Evolutionary conservation across 257 asterid genomes (phyloP), one percentile per base, ranked within the genome.

Genomic region (Lavandula angustifolia): DNA sequence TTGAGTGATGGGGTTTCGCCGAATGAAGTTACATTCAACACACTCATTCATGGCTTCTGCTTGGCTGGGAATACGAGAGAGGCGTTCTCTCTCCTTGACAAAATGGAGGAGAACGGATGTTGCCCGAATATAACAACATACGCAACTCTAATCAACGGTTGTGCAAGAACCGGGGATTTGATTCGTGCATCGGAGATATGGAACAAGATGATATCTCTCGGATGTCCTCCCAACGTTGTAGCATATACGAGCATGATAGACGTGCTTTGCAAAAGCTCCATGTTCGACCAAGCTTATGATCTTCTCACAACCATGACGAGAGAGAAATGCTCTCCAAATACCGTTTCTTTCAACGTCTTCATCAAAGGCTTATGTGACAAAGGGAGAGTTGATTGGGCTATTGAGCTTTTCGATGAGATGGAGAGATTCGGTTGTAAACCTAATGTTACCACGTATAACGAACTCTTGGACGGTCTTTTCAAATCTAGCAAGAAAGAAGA

Each of bases 171-270:
- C 2, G 82, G 89, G 43, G 81, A 92, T 74, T 67, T 82, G 56
- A 14, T 16, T 47, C 81, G 88, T 53, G 96, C 98, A 33, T 79
- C 94, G 29, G 88, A 84, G 72, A 60, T 84, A 9, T 92, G 98
- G 98, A 89, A 92, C 85, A 76, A 67, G 76, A 92, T 92, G 98
- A 58, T 84, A 12, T 63, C 70, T 60, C 53, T 32, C 14, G 87
- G 85, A 55, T 82, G 84, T 60, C 76, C 33, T 51, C 96, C 97
- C 8, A 92, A 85, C 75, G 97, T 85, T 68, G 87, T 92, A 10
- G 82, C 75, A 3, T 89, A 87, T 37, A 92, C 98, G 3, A 81
- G 88, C 81, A 84, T 92, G 95, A 79, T 89, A 66, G 89, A 87
- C 43, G 88, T 56, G n/a, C 87, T 89, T 13, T 84, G 95, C 59